phyloP scores from a whole-genome alignment of 306 rosid species.

The Medicago ruthenica region DNA sequence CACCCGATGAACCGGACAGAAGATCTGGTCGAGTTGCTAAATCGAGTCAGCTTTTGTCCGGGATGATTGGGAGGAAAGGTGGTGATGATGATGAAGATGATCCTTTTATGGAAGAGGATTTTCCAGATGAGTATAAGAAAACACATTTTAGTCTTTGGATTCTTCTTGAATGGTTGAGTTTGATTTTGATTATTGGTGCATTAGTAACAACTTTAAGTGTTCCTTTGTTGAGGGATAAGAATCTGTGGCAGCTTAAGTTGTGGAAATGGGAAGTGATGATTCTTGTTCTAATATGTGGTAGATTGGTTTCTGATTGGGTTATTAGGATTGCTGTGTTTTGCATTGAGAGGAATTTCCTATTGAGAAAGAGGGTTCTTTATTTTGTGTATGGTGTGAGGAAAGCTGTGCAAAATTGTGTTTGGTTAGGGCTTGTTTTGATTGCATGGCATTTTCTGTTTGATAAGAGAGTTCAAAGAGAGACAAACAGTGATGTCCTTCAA shows the following conservation, averaged over 20 bases:
- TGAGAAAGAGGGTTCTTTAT: conserved; percentile 77
- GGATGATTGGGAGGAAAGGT: conserved; percentile 46
- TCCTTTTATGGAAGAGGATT: conserved; percentile 76
- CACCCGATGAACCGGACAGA: conserved; percentile 62
- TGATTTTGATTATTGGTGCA: conserved; percentile 63
- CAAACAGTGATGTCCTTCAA: conserved; percentile 40
- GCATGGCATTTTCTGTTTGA: conserved; percentile 81
- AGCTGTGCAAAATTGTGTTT: conserved; percentile 77
- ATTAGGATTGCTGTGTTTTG: conserved; percentile 64
- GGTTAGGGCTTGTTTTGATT: conserved; percentile 82
- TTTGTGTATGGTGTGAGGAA: conserved; percentile 80
- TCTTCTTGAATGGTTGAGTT: conserved; percentile 72
- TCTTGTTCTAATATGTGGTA: conserved; percentile 75
- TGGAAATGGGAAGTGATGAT: conserved; percentile 93
- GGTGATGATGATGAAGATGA: conserved; percentile 75
- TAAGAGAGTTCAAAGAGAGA: conserved; percentile 68
- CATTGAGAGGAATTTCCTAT: conserved; percentile 73
- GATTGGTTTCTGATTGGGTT: conserved; percentile 86
- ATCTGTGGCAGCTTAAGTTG: conserved; percentile 61
- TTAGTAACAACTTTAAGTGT: conserved; percentile 55
- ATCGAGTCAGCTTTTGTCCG: conserved; percentile 73
- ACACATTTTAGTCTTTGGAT: conserved; percentile 46
- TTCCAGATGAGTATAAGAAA: conserved; percentile 62
- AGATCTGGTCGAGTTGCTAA: conserved; percentile 46
- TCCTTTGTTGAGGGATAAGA: conserved; percentile 45